These are phyloP conservation scores for Cyclocybe cylindracea DNA, from an alignment of 768 basidiomycete species.

Conservation along the genomic window DNA sequence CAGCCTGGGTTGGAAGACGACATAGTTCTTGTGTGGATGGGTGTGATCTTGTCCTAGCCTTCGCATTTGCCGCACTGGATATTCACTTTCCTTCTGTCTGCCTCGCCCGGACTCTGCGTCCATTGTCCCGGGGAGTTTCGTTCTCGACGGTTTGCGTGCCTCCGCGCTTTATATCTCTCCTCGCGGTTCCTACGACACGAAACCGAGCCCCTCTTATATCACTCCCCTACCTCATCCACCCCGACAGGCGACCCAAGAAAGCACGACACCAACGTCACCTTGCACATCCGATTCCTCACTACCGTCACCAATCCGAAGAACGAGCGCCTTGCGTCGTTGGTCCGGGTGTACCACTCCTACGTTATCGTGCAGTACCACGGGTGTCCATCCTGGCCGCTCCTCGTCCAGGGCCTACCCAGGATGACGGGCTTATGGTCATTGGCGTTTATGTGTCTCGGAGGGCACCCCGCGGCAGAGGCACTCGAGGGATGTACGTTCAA, in stretches of 20 bases:
- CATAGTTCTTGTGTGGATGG: too few species aligned
- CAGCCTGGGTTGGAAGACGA: too few species aligned
- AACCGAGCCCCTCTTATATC: slow-evolving; percentile 8
- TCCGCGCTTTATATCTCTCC: slow-evolving; percentile 1
- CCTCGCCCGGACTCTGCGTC: too few species aligned
- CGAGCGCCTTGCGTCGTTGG: slow-evolving; percentile 5
- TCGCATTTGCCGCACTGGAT: too few species aligned
- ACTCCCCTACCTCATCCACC: background rate
- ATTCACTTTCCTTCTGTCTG: too few species aligned
- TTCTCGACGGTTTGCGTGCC: too few species aligned
- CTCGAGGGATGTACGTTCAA: slow-evolving; percentile 3
- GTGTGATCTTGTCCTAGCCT: too few species aligned
- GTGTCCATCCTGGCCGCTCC: slow-evolving; percentile 7
- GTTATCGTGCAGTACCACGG: slow-evolving; percentile 10
- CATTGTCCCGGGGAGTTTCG: too few species aligned
- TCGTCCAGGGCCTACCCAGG: background rate
- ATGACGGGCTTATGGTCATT: slow-evolving; percentile 8
- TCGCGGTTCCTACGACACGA: slow-evolving; percentile 4
- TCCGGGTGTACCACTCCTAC: slow-evolving; percentile 5
- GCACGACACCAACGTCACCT: background rate
- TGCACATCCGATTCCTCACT: slow-evolving; percentile 11
- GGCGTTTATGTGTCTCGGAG: slow-evolving; percentile 8
- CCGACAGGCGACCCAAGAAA: too few species aligned
- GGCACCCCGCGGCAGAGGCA: slow-evolving; percentile 4
- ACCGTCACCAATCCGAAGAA: slow-evolving; percentile 2